Evolutionary conservation across 805 yeast species (phyloP), one percentile per base, ranked within the genome.

Genomic region (Jamesozyma spencerorum): DNA sequence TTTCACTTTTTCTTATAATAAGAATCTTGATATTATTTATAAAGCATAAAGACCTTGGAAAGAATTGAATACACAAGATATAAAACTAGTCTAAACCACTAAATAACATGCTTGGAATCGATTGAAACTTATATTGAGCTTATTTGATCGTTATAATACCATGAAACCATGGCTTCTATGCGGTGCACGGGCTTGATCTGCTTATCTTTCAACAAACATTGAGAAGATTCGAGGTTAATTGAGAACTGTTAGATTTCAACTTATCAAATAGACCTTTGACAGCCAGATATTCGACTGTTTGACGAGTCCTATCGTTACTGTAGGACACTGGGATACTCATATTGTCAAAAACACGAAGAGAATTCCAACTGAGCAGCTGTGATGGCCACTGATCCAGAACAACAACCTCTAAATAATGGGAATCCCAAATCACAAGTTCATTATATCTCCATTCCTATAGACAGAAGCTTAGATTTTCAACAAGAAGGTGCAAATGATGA

Each of bases 381-480:
- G 8, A 39, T 38, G 38, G 15, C 36, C 3, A 14, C 29, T 34
- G 37, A 41, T 44, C 33, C 40, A n/a, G 44, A 44, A 29, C 30
- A 31, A 14, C 41, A 40, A 24, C 41, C 43, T 6, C 31, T 40
- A 20, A 39, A 33, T 30, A 13, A 30, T 20, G 42, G 37, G 26
- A 39, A 39, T 18, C 34, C 33, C 5, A 34, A 28, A 22, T 49
- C 50, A 14, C 51, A 56, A 24, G 51, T 55, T 15, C 62, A 58
- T 39, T 58, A 59, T 42, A 55, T 58, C 31, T 57, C 62, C 2
- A 59, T 58, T 38, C 64, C 64, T 7, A 45, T 58, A 4, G 50
- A 54, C 18, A 47, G 58, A 31, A 49, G 46, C 27, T 30, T 44
- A 13, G 51, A 47, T 39, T 37, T 17, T 19, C 35, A 31, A 31